Percentiles rank a stretch among this genome's conserved stretches.
Conservation (phyloP, 208 protist species). For the Histomonas meleagridis region DNA sequence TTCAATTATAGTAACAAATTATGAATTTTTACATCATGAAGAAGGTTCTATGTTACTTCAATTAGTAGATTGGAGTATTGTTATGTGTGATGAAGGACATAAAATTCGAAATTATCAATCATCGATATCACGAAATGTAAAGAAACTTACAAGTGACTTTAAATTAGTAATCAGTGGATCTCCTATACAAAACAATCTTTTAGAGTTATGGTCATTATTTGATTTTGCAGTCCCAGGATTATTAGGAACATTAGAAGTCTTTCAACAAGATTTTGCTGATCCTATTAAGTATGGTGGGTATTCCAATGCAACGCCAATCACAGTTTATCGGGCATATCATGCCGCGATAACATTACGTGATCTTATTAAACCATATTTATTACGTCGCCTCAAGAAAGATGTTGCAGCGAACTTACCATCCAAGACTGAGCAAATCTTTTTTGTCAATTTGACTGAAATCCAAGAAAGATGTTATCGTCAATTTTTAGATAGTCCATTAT, state of each 20-base stretch:
- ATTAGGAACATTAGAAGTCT: conserved; percentile 70
- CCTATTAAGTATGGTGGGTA: conserved; percentile 73
- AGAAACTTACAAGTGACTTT: conserved; percentile 74
- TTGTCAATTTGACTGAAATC: conserved; percentile 72
- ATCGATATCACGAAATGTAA: conserved; percentile 74
- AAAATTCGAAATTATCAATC: conserved; percentile 78
- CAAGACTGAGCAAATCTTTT: conserved; percentile 78
- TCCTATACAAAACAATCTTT: conserved; percentile 89
- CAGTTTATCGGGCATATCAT: conserved; percentile 71
- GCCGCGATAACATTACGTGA: conserved; percentile 72
- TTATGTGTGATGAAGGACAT: conserved; percentile 69
- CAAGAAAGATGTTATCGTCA: conserved; percentile 74
- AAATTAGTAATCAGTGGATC: conserved; percentile 79
- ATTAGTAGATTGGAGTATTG: background rate
- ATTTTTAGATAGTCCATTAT: conserved; percentile 59
- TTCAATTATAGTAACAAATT: conserved; percentile 19
- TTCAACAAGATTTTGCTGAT: conserved; percentile 61
- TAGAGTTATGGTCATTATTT: conserved; percentile 95
- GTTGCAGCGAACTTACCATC: conserved; percentile 69
- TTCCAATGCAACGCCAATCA: conserved; percentile 58
- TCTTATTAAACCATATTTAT: conserved; percentile 78
- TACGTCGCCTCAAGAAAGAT: conserved; percentile 80
- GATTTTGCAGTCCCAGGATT: conserved; percentile 90
- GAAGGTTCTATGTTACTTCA: background rate
- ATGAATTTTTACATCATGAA: background rate